A percentile compares a stretch with the other conserved stretches of the same genome.
These are phyloP conservation scores for Leccinum barrowsii DNA, from an alignment of 768 basidiomycete genomes.

Conservation along the genomic window DNA sequence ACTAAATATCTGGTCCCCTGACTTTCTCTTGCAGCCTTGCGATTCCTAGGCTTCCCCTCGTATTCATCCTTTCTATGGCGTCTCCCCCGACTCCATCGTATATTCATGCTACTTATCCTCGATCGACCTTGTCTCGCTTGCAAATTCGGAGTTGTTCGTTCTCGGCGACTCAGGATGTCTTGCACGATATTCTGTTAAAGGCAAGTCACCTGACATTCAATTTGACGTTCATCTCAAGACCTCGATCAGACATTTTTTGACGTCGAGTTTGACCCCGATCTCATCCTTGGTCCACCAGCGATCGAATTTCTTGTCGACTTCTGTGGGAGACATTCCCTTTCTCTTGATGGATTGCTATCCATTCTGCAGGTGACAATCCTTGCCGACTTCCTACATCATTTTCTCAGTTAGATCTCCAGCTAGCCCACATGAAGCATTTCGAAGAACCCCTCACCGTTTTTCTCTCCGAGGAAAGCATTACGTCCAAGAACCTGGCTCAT, in stretches of 20 bases:
- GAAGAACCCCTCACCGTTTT: constrained; percentile 50
- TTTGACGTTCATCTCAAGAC: background rate
- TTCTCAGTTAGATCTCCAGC: constrained; percentile 33
- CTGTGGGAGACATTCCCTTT: constrained; percentile 51
- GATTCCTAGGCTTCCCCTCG: constrained; percentile 51
- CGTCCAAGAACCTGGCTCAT: constrained; percentile 12
- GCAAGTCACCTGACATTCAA: constrained; percentile 31
- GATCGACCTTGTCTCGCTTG: constrained; percentile 55
- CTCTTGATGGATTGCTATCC: constrained; percentile 53
- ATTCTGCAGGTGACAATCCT: constrained; percentile 54
- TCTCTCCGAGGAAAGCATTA: constrained; percentile 9
- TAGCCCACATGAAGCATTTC: constrained; percentile 70
- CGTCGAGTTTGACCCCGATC: constrained; percentile 50
- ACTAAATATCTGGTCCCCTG: background rate
- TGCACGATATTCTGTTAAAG: constrained; percentile 54
- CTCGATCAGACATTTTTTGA: constrained; percentile 61
- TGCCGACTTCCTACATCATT: background rate
- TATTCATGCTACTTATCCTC: constrained; percentile 57
- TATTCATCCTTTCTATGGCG: constrained; percentile 61
- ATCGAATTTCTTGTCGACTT: constrained; percentile 59
- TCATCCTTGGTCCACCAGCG: constrained; percentile 57
- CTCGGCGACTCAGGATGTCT: constrained; percentile 43
- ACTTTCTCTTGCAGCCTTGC: constrained; percentile 40
- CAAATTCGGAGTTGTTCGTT: constrained; percentile 50
- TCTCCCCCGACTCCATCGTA: constrained; percentile 55